Percentiles rank a stretch among this genome's conserved stretches.
These are phyloP conservation scores for Cylindrodendrum hubeiense DNA, from an alignment of 2,329 filamentous ascomycete genomes.

Conservation along the genomic window DNA sequence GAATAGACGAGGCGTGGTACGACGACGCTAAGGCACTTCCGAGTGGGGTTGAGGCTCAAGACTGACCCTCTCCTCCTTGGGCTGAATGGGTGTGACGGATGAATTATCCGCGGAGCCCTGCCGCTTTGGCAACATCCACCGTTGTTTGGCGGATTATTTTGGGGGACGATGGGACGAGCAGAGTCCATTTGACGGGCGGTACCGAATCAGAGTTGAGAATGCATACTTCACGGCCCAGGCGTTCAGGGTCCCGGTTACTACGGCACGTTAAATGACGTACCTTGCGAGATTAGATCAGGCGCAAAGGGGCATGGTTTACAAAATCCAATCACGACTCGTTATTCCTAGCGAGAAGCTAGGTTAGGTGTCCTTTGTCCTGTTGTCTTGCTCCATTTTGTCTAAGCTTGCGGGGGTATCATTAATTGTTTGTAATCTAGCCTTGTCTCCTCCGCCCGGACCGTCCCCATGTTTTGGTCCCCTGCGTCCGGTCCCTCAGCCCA, in stretches of 20 bases:
- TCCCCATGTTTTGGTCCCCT: not conserved
- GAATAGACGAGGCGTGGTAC: slow-evolving; percentile 51
- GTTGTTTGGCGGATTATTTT: slow-evolving; percentile 16
- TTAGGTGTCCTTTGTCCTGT: not conserved
- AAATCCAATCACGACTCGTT: slow-evolving; percentile 18
- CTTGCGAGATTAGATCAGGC: slow-evolving; percentile 34
- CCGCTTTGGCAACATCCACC: not conserved
- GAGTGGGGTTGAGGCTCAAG: slow-evolving; percentile 25
- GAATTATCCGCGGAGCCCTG: not conserved
- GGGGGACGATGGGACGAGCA: not conserved
- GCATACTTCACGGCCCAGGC: slow-evolving; percentile 34
- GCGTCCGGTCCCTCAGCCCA: slow-evolving; percentile 69
- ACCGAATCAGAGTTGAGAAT: slow-evolving; percentile 27
- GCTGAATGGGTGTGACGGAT: slow-evolving; percentile 5
- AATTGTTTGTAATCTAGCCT: slow-evolving; percentile 12
- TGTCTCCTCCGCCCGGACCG: slow-evolving; percentile 6
- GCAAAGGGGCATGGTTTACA: slow-evolving; percentile 28
- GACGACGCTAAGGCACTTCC: slow-evolving; percentile 41
- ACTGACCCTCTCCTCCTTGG: not conserved
- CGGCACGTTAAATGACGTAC: slow-evolving; percentile 32
- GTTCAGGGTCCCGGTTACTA: slow-evolving; percentile 42
- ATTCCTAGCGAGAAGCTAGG: slow-evolving; percentile 11
- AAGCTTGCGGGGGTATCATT: slow-evolving; percentile 39
- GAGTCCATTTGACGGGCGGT: slow-evolving; percentile 1
- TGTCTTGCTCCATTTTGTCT: slow-evolving; percentile 11